phyloP scores from a whole-genome alignment of 257 asterid species.

The Gentiana straminea region DNA sequence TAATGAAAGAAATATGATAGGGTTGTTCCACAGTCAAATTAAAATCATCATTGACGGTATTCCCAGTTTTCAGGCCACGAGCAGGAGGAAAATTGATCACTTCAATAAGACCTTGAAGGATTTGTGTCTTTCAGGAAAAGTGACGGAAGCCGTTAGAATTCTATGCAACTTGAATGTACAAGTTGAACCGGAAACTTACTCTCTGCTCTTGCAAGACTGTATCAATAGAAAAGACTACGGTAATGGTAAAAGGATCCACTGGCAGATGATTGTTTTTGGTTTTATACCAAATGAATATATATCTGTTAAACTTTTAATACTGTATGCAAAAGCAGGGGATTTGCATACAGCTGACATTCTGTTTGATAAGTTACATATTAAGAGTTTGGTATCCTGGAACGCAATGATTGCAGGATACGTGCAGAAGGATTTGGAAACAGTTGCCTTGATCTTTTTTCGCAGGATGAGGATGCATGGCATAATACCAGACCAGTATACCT shows the following conservation, averaged over 20 bases:
- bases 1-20: slow-evolving; percentile 16
- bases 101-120: slow-evolving; percentile 68
- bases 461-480: slow-evolving; percentile 54
- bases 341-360: slow-evolving; percentile 41
- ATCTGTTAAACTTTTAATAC: slow-evolving; percentile 61
- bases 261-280: slow-evolving; percentile 72
- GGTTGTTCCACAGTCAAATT: slow-evolving; percentile 17
- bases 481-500: slow-evolving; percentile 82
- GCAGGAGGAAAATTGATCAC: slow-evolving; percentile 23
- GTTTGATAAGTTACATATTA: slow-evolving; percentile 40
- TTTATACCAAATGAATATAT: slow-evolving; percentile 64
- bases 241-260: slow-evolving; percentile 73
- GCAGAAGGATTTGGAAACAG: slow-evolving; percentile 66
- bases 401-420: slow-evolving; percentile 78
- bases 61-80: slow-evolving; percentile 79
- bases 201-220: slow-evolving; percentile 87
- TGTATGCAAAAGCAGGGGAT: slow-evolving; percentile 73
- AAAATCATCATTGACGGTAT: slow-evolving; percentile 33
- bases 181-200: slow-evolving; percentile 57
- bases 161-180: slow-evolving; percentile 54
- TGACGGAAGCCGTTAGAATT: slow-evolving; percentile 73
- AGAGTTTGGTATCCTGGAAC: slow-evolving; percentile 69
- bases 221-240: slow-evolving; percentile 55
- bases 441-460: slow-evolving; percentile 56
- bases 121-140: slow-evolving; percentile 76